Percentiles rank a stretch among this genome's conserved stretches.
Evolutionary conservation across 352 stramenopile species (phyloP).

Genomic region (Phytophthora pistaciae): DNA sequence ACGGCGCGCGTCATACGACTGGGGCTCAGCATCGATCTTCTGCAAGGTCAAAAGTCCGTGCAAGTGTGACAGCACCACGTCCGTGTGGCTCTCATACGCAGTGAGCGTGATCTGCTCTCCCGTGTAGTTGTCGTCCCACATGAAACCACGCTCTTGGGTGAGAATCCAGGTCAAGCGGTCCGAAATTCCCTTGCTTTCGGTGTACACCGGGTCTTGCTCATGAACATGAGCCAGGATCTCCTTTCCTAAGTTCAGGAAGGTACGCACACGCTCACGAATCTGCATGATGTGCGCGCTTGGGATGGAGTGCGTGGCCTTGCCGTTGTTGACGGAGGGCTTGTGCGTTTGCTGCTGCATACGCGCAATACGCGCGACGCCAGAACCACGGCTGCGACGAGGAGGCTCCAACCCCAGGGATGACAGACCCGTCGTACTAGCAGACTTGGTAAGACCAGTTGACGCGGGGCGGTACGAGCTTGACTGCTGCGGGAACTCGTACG

Average conservation of each 20-base stretch:
- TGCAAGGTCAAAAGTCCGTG: conserved; percentile 96
- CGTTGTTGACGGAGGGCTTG: conserved; percentile 61
- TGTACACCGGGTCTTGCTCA: conserved; percentile 80
- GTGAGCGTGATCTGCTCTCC: conserved; percentile 94
- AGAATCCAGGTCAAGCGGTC: conserved; percentile 97
- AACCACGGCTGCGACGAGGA: conserved; percentile 81
- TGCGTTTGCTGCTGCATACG: conserved; percentile 81
- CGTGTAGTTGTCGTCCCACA: conserved; percentile 99
- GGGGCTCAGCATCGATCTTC: conserved; percentile 97
- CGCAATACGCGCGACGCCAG: conserved; percentile 83
- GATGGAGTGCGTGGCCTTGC: conserved; percentile 79
- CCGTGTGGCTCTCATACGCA: conserved; percentile 81
- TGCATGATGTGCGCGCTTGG: conserved; percentile 87
- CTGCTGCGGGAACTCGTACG: conserved; percentile 84
- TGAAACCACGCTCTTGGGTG: conserved; percentile 97
- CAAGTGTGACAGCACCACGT: conserved; percentile 90
- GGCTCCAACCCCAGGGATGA: conserved; percentile 79
- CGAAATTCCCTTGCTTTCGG: conserved; percentile 92
- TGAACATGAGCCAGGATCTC: conserved; percentile 79
- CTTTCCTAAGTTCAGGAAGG: conserved; percentile 95
- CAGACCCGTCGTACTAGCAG: conserved; percentile 87
- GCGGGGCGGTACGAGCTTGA: conserved; percentile 47
- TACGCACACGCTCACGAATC: conserved; percentile 95
- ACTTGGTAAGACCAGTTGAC: conserved; percentile 80
- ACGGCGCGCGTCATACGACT: conserved; percentile 95